Percentiles rank a stretch among this genome's conserved stretches.
phyloP scores from a whole-genome alignment of 345 rosid species.

The Zanthoxylum bungeanum region DNA sequence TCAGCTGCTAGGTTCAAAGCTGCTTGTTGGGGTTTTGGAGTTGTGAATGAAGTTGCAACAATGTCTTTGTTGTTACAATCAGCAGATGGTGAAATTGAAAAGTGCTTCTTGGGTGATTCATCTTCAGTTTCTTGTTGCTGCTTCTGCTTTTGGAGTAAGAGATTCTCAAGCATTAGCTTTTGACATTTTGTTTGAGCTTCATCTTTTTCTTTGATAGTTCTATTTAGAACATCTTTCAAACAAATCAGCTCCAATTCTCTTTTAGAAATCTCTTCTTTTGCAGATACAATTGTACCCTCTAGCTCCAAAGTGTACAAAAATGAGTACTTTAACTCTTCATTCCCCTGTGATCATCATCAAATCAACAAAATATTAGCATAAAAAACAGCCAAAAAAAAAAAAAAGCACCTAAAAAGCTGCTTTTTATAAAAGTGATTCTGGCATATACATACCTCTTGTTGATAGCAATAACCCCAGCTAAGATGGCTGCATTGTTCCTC shows the following conservation, averaged over 20 bases:
- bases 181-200: constrained; percentile 39
- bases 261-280: constrained; percentile 47
- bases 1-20: constrained; percentile 33
- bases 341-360: constrained; percentile 32
- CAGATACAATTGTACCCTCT: constrained; percentile 39
- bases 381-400: not conserved
- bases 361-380: not conserved
- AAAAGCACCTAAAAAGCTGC: not conserved
- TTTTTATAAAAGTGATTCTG: not conserved
- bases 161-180: constrained; percentile 35
- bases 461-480: constrained; percentile 28
- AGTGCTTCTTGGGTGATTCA: constrained; percentile 28
- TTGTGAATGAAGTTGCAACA: constrained; percentile 3
- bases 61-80: constrained; percentile 14
- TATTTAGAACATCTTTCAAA: constrained; percentile 38
- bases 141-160: constrained; percentile 17
- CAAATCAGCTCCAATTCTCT: constrained; percentile 41
- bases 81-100: constrained; percentile 14
- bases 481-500: constrained; percentile 42
- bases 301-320: constrained; percentile 45
- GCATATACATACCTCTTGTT: constrained; percentile 36
- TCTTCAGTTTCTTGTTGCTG: constrained; percentile 25
- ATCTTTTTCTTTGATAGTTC: constrained; percentile 37
- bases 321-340: constrained; percentile 42
- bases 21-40: constrained; percentile 16